Base-by-base conservation (phyloP, 2,329 filamentous ascomycete genomes). In the Emergomyces africanus region DNA sequence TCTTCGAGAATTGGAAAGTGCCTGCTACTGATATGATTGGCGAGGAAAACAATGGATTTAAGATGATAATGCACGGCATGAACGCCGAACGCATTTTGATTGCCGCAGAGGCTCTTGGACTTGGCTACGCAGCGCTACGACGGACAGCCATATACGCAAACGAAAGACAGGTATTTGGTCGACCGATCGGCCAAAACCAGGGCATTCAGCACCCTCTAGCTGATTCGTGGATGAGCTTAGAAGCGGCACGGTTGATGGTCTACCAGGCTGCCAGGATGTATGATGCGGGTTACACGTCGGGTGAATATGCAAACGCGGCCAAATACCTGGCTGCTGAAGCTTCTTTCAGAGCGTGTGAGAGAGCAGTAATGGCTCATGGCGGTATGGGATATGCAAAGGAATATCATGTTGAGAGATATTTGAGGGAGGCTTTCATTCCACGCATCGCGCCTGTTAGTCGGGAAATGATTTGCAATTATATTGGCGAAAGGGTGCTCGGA, bases 371-470 rank as follows among this genome's bases (percentile, higher is more conserved):
- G 63, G 75, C 76, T 1, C 80, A 82, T 66, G 82, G 82, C 35
- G 82, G 82, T 0, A 84, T 84, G 81, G 82, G 82, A 0, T 85
- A 84, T 71, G 81, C 81, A 9, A 77, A 79, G 60, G 82, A 85
- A 64, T 84, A 83, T 64, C 79, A 85, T 67, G 82, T 84, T 0
- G 82, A 84, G 69, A 72, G 82, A 53, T 85, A 81, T 68, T 64
- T 84, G 59, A 72, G 82, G 41, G 81, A 84, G 67, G 79, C 77
- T 55, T 77, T 83, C 59, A 80, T 84, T 8, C 81, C 81, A 0
- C 68, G 81, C 23, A 81, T 84, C 61, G 81, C 81, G 2, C 81
- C 81, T 0, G 80, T 84, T 5, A 82, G 79, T 64, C 69, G 79
- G 54, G 79, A 75, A 63, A 75, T 75, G 73, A 74, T 76, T 44